Conservation (phyloP, 2,329 filamentous ascomycete genomes). For the Curvularia hawaiiensis region DNA sequence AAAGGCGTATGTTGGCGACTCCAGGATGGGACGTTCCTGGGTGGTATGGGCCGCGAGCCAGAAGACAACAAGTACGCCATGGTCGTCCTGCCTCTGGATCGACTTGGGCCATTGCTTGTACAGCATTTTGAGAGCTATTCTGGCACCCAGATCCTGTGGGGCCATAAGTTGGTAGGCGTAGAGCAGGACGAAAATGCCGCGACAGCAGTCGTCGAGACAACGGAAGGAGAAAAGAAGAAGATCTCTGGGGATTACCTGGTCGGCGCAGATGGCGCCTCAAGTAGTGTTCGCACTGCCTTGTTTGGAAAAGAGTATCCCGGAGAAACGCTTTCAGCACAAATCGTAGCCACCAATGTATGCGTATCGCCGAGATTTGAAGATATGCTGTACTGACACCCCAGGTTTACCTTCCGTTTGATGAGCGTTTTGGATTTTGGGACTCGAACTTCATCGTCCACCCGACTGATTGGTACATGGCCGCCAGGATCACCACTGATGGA, state of each 20-base stretch:
- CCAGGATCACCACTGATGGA: conserved; percentile 62
- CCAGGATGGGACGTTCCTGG: conserved; percentile 39
- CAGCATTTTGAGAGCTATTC: conserved; percentile 36
- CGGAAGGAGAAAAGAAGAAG: conserved; percentile 31
- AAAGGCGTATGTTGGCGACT: conserved; percentile 54
- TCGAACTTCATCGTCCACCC: conserved; percentile 67
- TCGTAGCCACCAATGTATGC: conserved; percentile 66
- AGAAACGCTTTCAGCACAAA: conserved; percentile 64
- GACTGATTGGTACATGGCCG: conserved; percentile 67
- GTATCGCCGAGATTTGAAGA: background rate
- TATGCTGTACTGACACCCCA: conserved; percentile 33
- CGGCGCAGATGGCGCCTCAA: conserved; percentile 44
- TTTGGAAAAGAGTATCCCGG: conserved; percentile 58
- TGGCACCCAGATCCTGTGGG: conserved; percentile 38
- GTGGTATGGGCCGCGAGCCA: conserved; percentile 38
- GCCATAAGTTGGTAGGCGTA: conserved; percentile 38
- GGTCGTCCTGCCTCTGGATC: conserved; percentile 41
- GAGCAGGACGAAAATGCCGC: conserved; percentile 39
- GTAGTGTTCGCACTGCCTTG: conserved; percentile 37
- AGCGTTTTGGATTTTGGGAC: conserved; percentile 60
- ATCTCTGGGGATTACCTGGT: conserved; percentile 40
- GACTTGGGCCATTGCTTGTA: conserved; percentile 35
- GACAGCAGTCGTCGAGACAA: conserved; percentile 35
- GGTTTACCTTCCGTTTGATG: conserved; percentile 65
- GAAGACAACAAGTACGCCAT: conserved; percentile 36